A percentile compares a stretch with the other conserved stretches of the same genome.
Conservation (phyloP, 306 rosid species). For the Lathyrus tuberosus region DNA sequence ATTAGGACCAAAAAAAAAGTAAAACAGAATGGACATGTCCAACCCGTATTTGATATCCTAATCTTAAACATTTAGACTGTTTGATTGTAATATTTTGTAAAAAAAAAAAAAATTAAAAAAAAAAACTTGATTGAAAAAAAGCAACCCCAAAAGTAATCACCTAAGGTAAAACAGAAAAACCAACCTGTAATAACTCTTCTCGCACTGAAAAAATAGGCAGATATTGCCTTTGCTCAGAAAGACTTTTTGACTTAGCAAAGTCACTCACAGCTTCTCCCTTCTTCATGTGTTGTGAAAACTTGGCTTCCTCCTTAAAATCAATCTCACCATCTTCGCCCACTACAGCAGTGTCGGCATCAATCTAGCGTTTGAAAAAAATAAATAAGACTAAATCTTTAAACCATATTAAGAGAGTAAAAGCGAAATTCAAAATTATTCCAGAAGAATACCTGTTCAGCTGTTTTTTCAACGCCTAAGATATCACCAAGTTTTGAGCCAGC, state of each 20-base stretch:
- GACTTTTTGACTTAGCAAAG: conserved; percentile 84
- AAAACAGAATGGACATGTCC: conserved; percentile 8
- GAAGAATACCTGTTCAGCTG: conserved; percentile 84
- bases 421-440: conserved; percentile 35
- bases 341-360: conserved; percentile 93
- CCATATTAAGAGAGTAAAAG: conserved; percentile 30
- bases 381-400: conserved; percentile 26
- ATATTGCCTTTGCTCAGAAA: conserved; percentile 93
- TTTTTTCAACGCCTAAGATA: conserved; percentile 90
- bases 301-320: conserved; percentile 96
- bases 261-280: conserved; percentile 97
- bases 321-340: conserved; percentile 96
- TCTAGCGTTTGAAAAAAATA: conserved; percentile 47
- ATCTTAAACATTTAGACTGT: conserved; percentile 14
- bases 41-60: conserved; percentile 31
- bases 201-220: conserved; percentile 93
- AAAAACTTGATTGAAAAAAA: not conserved
- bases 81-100: conserved; percentile 15
- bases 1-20: conserved; percentile 1
- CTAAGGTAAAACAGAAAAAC: conserved; percentile 23
- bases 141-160: conserved; percentile 5
- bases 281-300: conserved; percentile 94
- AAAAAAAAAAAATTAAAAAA: not conserved
- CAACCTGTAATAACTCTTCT: conserved; percentile 91
- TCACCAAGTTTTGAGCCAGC: conserved; percentile 99